Evolutionary conservation across 208 protist genomes (phyloP).

Genomic region (Leptomonas pyrrhocoris): DNA sequence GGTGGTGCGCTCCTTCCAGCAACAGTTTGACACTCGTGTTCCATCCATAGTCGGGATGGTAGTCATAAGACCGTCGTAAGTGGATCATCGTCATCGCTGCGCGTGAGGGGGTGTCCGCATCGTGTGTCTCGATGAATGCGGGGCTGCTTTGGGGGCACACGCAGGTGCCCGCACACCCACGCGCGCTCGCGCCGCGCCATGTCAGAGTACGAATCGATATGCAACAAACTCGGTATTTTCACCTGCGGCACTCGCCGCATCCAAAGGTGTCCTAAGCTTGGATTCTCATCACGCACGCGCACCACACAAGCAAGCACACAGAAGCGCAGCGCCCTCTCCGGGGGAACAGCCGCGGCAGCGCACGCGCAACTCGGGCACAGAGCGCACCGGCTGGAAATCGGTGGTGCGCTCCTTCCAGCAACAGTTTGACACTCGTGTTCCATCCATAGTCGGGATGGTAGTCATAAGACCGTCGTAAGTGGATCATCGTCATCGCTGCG

Average conservation of each 20-base stretch:
- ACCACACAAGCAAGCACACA: slow-evolving; percentile 4
- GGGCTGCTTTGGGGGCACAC: too few species aligned
- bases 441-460: slow-evolving; percentile 8
- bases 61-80: neutral
- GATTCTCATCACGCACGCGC: slow-evolving; percentile 37
- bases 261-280: slow-evolving; percentile 69
- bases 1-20: slow-evolving; percentile 11
- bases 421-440: slow-evolving; percentile 2
- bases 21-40: slow-evolving; percentile 2
- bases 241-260: slow-evolving; percentile 40
- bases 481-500: neutral
- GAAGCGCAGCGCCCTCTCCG: neutral
- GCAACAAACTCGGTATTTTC: slow-evolving; percentile 49
- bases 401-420: slow-evolving; percentile 9
- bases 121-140: too few species aligned
- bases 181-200: neutral
- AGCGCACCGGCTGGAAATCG: slow-evolving; percentile 27
- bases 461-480: neutral
- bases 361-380: slow-evolving; percentile 7
- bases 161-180: neutral
- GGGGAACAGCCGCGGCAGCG: neutral
- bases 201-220: slow-evolving; percentile 62
- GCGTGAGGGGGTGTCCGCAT: neutral
- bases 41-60: slow-evolving; percentile 10
- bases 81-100: neutral